Evolutionary conservation across 441 rosid genomes (phyloP), one percentile per base, ranked within the genome.

Genomic region (Gossypium schwendimanii): DNA sequence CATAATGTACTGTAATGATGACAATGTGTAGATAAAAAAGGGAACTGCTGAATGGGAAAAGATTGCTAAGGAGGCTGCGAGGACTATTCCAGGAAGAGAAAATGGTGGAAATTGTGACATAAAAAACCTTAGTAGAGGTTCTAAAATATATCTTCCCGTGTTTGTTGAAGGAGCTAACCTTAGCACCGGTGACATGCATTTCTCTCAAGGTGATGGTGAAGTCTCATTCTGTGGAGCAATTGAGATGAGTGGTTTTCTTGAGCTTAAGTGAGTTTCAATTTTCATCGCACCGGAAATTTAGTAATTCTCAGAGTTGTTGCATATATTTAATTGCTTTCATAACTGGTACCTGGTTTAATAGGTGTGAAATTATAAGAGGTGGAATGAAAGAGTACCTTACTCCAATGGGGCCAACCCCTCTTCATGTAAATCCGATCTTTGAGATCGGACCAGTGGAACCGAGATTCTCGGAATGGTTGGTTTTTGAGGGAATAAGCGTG

Each of bases 71-170:
- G 94, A 91, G 69, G 97, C 97, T 28, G 97, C 97, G 2, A 86
- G 97, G 73, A 94, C 97, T 72, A 88, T 94, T 36, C 97, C 97
- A 3, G 96, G 98, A 76, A 80, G 97, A 80, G 97, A 92, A 76
- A 94, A 94, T 28, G 97, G 98, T 62, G 97, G 98, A 77, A 92
- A 94, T 74, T 94, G 98, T 68, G 99, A 92, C 80, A 94, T 92
- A 6, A 94, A 92, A 63, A 92, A 94, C 76, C 86, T 92, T 28
- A 94, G 97, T 39, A 83, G 96, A 81, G 97, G 99, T 49, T 92
- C 96, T 3, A 94, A 85, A 76, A 74, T 89, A 70, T 94, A 92
- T 66, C 93, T 94, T 67, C 96, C 99, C 2, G 96, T 92, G 39
- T 92, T 91, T 53, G 85, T 92, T 0, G 99, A 91, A 69, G 97